Conservation (phyloP, 2,329 filamentous ascomycete species). For the Daldinia eschscholtzii region DNA sequence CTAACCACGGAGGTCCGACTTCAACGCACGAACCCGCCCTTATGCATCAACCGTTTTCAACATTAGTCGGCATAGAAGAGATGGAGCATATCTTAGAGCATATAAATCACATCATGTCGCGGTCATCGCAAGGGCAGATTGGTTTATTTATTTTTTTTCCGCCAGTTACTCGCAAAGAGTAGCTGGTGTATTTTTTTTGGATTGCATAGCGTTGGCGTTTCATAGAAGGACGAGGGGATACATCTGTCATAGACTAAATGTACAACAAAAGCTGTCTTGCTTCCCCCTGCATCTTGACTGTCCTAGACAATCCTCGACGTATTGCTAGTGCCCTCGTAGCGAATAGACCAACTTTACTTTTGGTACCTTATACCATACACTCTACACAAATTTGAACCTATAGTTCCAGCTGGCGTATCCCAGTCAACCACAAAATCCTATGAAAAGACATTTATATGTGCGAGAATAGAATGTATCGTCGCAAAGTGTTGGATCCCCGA, state of each 20-base stretch:
- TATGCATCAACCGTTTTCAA: background rate
- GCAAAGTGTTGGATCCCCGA: background rate
- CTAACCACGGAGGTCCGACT: background rate
- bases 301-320: background rate
- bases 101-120: slow-evolving; percentile 6
- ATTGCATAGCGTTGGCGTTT: slow-evolving; percentile 42
- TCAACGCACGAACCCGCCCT: background rate
- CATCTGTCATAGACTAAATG: slow-evolving; percentile 33
- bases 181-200: slow-evolving; percentile 15
- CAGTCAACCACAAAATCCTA: no score
- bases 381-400: background rate
- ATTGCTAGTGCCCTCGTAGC: background rate
- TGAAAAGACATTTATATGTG: background rate
- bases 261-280: slow-evolving; percentile 28
- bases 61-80: background rate
- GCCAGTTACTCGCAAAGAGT: slow-evolving; percentile 22
- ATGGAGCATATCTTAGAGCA: slow-evolving; percentile 3
- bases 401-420: background rate
- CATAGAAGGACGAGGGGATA: slow-evolving; percentile 17
- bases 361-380: background rate
- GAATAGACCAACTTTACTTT: background rate
- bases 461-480: background rate
- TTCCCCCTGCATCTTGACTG: slow-evolving; percentile 3
- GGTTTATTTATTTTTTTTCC: slow-evolving; percentile 10
- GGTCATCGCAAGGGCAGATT: slow-evolving; percentile 25